Evolutionary conservation across 176 grass and related monocot genomes (phyloP).

Genomic region (Triticum turgidum): DNA sequence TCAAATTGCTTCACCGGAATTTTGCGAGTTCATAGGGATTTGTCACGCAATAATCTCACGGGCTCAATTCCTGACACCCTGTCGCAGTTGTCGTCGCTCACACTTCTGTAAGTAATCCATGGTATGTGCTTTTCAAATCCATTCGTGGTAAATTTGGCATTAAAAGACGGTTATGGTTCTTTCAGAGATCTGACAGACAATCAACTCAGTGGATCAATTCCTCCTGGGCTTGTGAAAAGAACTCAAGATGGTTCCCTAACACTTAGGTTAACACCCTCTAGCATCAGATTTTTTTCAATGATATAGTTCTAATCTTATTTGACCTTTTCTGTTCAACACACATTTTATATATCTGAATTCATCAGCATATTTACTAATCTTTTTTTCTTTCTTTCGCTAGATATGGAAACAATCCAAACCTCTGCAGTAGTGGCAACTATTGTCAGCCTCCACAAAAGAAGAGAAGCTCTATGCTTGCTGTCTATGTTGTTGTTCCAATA

Average conservation of each 20-base stretch:
- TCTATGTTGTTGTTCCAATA: conserved; percentile 42
- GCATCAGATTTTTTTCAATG: too few species aligned
- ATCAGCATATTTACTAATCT: neutral
- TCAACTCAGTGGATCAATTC: conserved; percentile 46
- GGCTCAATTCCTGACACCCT: conserved; percentile 55
- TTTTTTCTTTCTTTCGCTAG: neutral
- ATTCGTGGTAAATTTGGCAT: neutral
- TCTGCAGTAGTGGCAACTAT: conserved; percentile 35
- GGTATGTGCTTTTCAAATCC: neutral
- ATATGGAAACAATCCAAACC: conserved; percentile 46
- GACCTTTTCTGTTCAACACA: neutral
- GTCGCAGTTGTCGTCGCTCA: conserved; percentile 34
- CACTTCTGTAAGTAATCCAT: conserved; percentile 46
- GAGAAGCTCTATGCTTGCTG: conserved; percentile 19
- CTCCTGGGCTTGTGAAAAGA: conserved; percentile 41
- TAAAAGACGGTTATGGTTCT: neutral
- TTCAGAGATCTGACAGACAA: conserved; percentile 61
- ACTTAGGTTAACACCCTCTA: conserved; percentile 29
- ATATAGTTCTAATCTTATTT: neutral
- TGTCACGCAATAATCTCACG: conserved; percentile 66
- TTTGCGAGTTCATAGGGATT: conserved; percentile 45
- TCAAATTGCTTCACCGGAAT: neutral
- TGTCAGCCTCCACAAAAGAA: conserved; percentile 35
- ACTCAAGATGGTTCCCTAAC: conserved; percentile 40
- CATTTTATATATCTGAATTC: neutral